These are phyloP conservation scores for Ophiostoma ulmi DNA, from an alignment of 2,329 filamentous ascomycete species.

Conservation along the genomic window DNA sequence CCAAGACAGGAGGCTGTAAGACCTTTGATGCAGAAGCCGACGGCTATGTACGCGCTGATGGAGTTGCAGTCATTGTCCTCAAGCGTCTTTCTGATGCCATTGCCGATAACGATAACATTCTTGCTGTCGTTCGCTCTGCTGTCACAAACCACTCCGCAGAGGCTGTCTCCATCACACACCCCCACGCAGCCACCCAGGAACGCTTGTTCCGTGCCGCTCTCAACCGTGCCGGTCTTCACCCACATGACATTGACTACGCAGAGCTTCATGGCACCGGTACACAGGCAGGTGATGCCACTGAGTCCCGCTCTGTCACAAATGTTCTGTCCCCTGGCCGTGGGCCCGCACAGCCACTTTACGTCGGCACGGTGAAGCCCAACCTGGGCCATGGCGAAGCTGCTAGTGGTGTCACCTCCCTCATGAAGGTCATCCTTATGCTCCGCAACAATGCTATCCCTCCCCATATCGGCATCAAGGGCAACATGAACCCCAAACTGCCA, in stretches of 20 bases:
- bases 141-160: slow-evolving; percentile 79
- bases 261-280: slow-evolving; percentile 90
- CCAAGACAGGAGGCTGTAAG: slow-evolving; percentile 70
- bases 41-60: slow-evolving; percentile 74
- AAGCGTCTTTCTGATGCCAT: slow-evolving; percentile 75
- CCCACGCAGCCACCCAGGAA: slow-evolving; percentile 71
- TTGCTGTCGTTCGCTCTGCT: slow-evolving; percentile 70
- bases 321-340: slow-evolving; percentile 47
- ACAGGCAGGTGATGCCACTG: slow-evolving; percentile 74
- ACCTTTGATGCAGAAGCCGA: slow-evolving; percentile 77
- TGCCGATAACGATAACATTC: slow-evolving; percentile 67
- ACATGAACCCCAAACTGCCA: slow-evolving; percentile 57
- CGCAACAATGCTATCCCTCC: slow-evolving; percentile 59
- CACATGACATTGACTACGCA: slow-evolving; percentile 72
- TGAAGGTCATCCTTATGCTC: slow-evolving; percentile 62
- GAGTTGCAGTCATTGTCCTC: slow-evolving; percentile 65
- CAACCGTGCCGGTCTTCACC: slow-evolving; percentile 67
- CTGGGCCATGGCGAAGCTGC: slow-evolving; percentile 59
- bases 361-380: slow-evolving; percentile 61
- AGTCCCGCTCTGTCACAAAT: slow-evolving; percentile 70
- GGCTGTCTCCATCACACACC: slow-evolving; percentile 77
- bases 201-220: slow-evolving; percentile 65
- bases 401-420: slow-evolving; percentile 55
- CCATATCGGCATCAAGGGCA: slow-evolving; percentile 61
- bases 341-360: slow-evolving; percentile 49